Evolutionary conservation across 805 yeast species (phyloP), one percentile per base, ranked within the genome.

Genomic region (Starmerella apicola): DNA sequence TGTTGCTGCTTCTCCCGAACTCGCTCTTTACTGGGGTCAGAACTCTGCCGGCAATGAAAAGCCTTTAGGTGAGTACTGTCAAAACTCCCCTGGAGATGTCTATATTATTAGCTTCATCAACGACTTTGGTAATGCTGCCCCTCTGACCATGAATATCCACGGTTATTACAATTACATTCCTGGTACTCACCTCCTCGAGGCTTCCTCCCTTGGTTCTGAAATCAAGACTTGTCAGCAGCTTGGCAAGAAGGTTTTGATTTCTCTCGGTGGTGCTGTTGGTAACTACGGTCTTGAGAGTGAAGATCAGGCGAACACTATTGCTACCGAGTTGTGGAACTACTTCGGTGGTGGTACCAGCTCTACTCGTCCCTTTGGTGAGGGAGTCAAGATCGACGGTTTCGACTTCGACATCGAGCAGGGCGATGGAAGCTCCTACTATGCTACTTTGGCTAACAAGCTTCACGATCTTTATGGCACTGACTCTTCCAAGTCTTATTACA

Each of bases 1-100:
- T 4, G 34, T 17, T 8, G 44, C 48, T 8, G 58, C 75, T 16
- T 66, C 69, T 33, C 54, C 66, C 23, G 80, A 81, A 48, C 72
- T 83, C 29, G 95, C 79, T 19, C 67, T 81, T 5, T 84, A 84
- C 62, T 84, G 95, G 95, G 95, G 95, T 38, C 94, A 84, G 61
- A 72, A 73, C 52, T 74, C 86, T 12, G 76, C 71, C 15, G 82
- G 82, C 5, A 52, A 64, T n/a, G 76, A 73, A 50, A 53, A 63
- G 25, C 53, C 60, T 4, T 59, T 74, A 5, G 60, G 67, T 2
- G 60, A 65, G 35, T 82, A 82, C 65, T 84, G 95, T 67, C 64
- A 66, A 43, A 66, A 74, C 38, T 71, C 74, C 40, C 69, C 74
- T 34, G 84, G 81, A 20, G 94, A 82, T 41, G 52, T 60, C 32